These are phyloP conservation scores for Mrakia gelida DNA, from an alignment of 768 basidiomycete species.

Conservation along the genomic window DNA sequence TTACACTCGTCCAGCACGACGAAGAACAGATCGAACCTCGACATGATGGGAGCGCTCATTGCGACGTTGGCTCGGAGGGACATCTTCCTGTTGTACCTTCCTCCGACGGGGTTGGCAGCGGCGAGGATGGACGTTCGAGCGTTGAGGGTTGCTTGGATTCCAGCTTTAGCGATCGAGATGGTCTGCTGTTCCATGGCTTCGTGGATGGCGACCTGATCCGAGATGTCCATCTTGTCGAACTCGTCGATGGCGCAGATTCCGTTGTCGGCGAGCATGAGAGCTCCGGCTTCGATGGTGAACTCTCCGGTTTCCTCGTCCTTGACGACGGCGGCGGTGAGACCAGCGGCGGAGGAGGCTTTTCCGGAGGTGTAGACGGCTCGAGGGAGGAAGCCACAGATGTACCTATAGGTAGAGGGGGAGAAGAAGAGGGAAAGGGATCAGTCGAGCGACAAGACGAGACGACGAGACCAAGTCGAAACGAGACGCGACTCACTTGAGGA, in stretches of 20 bases:
- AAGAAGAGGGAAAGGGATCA: neutral
- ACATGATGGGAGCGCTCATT: slow-evolving; percentile 99
- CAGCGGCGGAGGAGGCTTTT: slow-evolving; percentile 98
- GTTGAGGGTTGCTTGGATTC: slow-evolving; percentile 96
- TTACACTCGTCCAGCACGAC: slow-evolving; percentile 97
- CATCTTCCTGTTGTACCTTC: slow-evolving; percentile 92
- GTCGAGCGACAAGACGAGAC: neutral
- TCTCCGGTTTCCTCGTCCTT: slow-evolving; percentile 98
- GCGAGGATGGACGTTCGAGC: slow-evolving; percentile 96
- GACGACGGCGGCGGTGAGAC: slow-evolving; percentile 96
- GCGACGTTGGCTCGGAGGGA: slow-evolving; percentile 85
- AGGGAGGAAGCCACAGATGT: slow-evolving; percentile 94
- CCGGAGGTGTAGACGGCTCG: slow-evolving; percentile 98
- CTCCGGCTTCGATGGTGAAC: slow-evolving; percentile 98
- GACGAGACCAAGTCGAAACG: neutral
- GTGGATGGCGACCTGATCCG: slow-evolving; percentile 98
- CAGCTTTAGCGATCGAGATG: slow-evolving; percentile 97
- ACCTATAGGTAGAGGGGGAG: slow-evolving; percentile 52
- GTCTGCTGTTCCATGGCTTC: slow-evolving; percentile 99
- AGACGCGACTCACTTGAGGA: slow-evolving; percentile 75
- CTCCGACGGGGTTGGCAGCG: slow-evolving; percentile 95
- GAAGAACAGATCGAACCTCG: slow-evolving; percentile 96
- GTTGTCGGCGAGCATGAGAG: slow-evolving; percentile 98
- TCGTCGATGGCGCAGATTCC: slow-evolving; percentile 99
- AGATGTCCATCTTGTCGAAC: slow-evolving; percentile 99